Percentiles rank a stretch among this genome's conserved stretches.
Evolutionary conservation across 2,329 filamentous ascomycete genomes (phyloP).

Genomic region (Cladosporium velox): DNA sequence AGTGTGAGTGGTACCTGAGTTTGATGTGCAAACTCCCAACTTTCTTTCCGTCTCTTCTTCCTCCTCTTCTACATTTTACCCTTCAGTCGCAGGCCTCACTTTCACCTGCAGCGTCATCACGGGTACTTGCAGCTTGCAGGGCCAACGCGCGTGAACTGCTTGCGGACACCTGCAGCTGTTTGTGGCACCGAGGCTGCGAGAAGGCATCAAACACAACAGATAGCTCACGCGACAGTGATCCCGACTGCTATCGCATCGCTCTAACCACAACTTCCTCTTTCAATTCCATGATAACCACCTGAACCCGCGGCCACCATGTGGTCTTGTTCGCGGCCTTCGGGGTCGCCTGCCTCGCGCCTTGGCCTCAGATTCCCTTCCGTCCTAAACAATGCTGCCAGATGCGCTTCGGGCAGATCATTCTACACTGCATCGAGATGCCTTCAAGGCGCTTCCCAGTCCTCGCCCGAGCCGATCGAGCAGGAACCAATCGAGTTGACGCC

Average conservation of each 20-base stretch:
- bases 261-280: not conserved
- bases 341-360: constrained; percentile 26
- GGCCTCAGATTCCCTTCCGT: constrained; percentile 17
- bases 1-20: constrained; percentile 15
- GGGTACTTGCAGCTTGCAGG: constrained; percentile 3
- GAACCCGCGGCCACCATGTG: constrained; percentile 28
- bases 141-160: not conserved
- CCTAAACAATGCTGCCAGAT: constrained; percentile 20
- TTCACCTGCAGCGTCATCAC: not conserved
- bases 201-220: not conserved
- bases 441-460: constrained; percentile 26
- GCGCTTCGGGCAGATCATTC: constrained; percentile 26
- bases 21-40: not conserved
- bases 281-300: constrained; percentile 28
- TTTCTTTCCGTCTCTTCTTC: constrained; percentile 1
- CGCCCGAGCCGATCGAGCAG: constrained; percentile 16
- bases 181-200: not conserved
- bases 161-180: constrained; percentile 12
- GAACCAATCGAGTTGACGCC: constrained; percentile 47
- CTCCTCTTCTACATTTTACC: not conserved
- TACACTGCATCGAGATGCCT: constrained; percentile 25
- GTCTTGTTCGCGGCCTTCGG: constrained; percentile 33
- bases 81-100: not conserved
- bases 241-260: not conserved
- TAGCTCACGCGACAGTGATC: constrained; percentile 10